Percentiles rank a stretch among this genome's conserved stretches.
Evolutionary conservation across 73 alveolate genomes (phyloP).

Genomic region (Paramecium caudatum): DNA sequence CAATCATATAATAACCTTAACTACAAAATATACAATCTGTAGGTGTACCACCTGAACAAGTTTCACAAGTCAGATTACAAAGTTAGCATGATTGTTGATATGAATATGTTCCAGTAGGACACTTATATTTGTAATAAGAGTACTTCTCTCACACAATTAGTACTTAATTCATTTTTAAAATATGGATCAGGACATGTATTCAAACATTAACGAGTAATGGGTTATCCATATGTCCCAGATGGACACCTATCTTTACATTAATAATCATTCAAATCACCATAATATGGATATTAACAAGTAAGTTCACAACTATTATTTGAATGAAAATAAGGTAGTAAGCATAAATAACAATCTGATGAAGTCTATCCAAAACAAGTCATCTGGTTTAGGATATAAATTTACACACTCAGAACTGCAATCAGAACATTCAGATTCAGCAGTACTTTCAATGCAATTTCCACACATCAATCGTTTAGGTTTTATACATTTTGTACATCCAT

Average conservation of each 20-base stretch:
- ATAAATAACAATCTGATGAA: conserved; percentile 32
- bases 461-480: conserved; percentile 21
- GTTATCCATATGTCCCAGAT: conserved; percentile 17
- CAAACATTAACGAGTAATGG: neutral
- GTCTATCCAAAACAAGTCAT: conserved; percentile 20
- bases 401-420: conserved; percentile 52
- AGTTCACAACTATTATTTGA: neutral
- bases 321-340: conserved; percentile 2
- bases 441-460: conserved; percentile 32
- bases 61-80: conserved; percentile 7
- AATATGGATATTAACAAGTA: conserved; percentile 6
- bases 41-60: neutral
- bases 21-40: neutral
- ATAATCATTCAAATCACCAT: neutral
- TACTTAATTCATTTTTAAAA: neutral
- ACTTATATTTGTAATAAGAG: neutral
- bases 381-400: neutral
- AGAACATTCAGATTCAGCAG: neutral
- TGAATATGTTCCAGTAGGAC: conserved; percentile 32
- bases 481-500: conserved; percentile 28
- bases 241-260: conserved; percentile 4
- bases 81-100: neutral
- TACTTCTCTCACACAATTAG: neutral
- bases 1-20: conserved; percentile 11
- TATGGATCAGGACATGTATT: conserved; percentile 39